phyloP scores from a whole-genome alignment of 192 early-diverging fungal genomes.

The Spizellomyces punctatus region DNA sequence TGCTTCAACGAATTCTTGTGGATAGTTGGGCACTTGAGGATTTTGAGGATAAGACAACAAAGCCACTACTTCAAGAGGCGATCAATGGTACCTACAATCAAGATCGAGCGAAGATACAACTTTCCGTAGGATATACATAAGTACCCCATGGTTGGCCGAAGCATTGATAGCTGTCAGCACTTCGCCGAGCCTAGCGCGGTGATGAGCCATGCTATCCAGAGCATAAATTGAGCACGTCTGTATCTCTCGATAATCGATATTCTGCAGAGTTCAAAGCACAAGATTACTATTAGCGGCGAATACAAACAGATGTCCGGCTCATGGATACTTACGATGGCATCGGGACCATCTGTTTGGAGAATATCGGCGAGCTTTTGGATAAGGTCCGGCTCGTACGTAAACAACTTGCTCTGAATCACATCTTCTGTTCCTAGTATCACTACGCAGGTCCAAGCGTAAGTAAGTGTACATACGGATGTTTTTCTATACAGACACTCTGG shows the following conservation, averaged over 20 bases:
- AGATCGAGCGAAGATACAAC: conserved; percentile 60
- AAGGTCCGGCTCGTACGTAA: conserved; percentile 88
- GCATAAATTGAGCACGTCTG: conserved; percentile 82
- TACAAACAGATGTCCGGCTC: not conserved
- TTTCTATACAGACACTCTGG: not conserved
- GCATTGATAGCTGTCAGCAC: conserved; percentile 87
- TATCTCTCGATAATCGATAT: conserved; percentile 49
- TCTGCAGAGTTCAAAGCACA: not conserved
- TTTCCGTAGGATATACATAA: conserved; percentile 81
- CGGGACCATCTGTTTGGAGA: conserved; percentile 14
- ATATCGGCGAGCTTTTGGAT: conserved; percentile 77
- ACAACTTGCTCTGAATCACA: conserved; percentile 67
- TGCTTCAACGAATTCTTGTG: conserved; percentile 81
- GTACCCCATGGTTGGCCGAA: conserved; percentile 88
- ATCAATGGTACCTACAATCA: conserved; percentile 18
- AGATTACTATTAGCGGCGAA: not conserved
- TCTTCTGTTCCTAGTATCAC: conserved; percentile 67
- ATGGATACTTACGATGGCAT: not conserved
- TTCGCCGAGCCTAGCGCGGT: conserved; percentile 74
- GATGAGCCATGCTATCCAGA: conserved; percentile 81
- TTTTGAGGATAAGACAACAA: not conserved
- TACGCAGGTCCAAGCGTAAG: conserved; percentile 9
- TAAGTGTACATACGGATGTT: not conserved
- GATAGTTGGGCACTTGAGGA: conserved; percentile 25
- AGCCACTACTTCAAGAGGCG: not conserved